Base-by-base conservation (phyloP, 139 green algal species). In the Tetradesmus lagerheimii region DNA sequence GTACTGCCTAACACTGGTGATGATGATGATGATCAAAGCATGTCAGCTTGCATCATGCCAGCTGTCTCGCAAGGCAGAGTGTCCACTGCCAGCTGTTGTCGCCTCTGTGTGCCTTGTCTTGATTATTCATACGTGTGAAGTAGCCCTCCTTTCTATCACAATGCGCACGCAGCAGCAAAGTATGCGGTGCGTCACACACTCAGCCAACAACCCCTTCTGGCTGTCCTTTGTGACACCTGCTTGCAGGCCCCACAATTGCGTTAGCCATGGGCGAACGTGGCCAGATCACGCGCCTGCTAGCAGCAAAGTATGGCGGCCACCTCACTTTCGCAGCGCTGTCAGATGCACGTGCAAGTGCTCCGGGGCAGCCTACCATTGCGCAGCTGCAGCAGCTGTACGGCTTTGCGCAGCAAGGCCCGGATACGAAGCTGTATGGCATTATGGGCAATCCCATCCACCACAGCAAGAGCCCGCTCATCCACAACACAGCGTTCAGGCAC, bases 211-310 rank as follows among this genome's bases (percentile, higher is more conserved):
- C n/a, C n/a, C n/a, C n/a, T n/a, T n/a, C n/a, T n/a, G n/a, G n/a
- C n/a, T n/a, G n/a, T n/a, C n/a, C n/a, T 76, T 0, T 78, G 31
- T 35, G 37, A 37, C 37, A 9, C 12, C 0, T 81, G 34, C 35
- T 16, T 79, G 64, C 93, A 96, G 96, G 92, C 31, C 96, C 96
- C 43, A 97, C 95, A 47, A 99, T 99, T 64, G 96, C 95, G 0
- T 89, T 99, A 41, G 94, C 95, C 31, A 99, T 99, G 98, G 97
- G 97, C 1, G 97, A 99, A 88, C 91, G 90, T 11, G 98, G 98
- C 23, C 86, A 96, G 31, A 94, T 97, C 57, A 97, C 93, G 1
- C 93, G 98, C 37, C 85, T 99, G 77, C 94, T 99, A 79, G 97
- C 98, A 0, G 94, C 96, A 62, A 99, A 99, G 93, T 99, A 96